A percentile compares a stretch with the other conserved stretches of the same genome.
phyloP scores from a whole-genome alignment of 2,329 filamentous ascomycete species.

The Aspergillus intermedius region DNA sequence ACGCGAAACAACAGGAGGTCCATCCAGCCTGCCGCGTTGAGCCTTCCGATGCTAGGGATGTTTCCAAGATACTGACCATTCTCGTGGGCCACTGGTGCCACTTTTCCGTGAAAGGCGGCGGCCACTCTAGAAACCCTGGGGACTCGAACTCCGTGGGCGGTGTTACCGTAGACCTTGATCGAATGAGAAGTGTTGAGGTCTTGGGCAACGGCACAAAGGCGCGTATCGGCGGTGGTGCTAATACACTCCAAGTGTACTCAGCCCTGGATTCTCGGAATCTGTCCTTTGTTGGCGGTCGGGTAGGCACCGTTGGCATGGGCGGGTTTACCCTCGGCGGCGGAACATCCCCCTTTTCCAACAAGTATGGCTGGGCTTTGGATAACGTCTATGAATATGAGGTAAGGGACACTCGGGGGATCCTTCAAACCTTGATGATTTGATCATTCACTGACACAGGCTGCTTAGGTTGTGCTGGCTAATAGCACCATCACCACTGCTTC shows the following conservation, averaged over 20 bases:
- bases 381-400: slow-evolving; percentile 14
- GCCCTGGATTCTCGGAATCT: slow-evolving; percentile 8
- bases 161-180: background rate
- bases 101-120: background rate
- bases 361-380: slow-evolving; percentile 18
- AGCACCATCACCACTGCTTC: slow-evolving; percentile 31
- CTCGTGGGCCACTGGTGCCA: slow-evolving; percentile 15
- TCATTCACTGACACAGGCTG: slow-evolving; percentile 1
- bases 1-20: slow-evolving; percentile 12
- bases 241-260: slow-evolving; percentile 2
- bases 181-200: slow-evolving; percentile 7
- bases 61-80: slow-evolving; percentile 11
- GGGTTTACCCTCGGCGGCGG: slow-evolving; percentile 35
- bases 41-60: slow-evolving; percentile 9
- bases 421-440: too few relatives aligned
- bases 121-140: background rate
- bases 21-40: slow-evolving; percentile 13
- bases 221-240: slow-evolving; percentile 4
- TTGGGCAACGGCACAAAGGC: slow-evolving; percentile 5
- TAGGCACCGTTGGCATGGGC: slow-evolving; percentile 34
- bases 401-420: too few relatives aligned
- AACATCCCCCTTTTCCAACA: slow-evolving; percentile 26
- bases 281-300: slow-evolving; percentile 30
- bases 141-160: background rate
- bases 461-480: background rate